Evolutionary conservation across 345 rosid species (phyloP).

Genomic region (Murraya paniculata): DNA sequence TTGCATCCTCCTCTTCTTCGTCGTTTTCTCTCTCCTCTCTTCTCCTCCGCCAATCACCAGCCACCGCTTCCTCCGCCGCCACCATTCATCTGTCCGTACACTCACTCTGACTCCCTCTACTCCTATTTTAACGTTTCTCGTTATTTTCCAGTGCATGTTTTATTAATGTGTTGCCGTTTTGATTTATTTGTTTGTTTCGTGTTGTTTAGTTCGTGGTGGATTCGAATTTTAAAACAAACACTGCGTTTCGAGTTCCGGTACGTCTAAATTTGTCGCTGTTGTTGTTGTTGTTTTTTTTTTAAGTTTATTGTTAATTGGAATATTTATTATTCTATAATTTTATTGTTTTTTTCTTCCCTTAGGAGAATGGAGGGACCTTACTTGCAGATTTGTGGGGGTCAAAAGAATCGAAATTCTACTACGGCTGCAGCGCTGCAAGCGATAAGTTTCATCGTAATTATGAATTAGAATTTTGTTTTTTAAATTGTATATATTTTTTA

Average conservation of each 20-base stretch:
- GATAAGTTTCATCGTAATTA: constrained; percentile 48
- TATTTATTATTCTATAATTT: constrained; percentile 6
- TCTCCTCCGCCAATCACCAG: constrained; percentile 46
- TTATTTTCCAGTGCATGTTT: background rate
- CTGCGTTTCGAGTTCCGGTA: constrained; percentile 60
- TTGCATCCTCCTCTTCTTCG: constrained; percentile 55
- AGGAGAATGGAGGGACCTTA: constrained; percentile 50
- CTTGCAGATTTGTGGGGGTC: constrained; percentile 71
- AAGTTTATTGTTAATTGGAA: background rate
- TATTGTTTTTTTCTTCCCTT: background rate
- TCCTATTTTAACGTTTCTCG: background rate
- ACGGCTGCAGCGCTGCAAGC: constrained; percentile 78
- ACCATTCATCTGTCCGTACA: constrained; percentile 22
- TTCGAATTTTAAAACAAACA: constrained; percentile 17
- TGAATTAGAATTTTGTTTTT: background rate
- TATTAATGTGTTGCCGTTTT: background rate
- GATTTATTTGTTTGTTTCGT: background rate
- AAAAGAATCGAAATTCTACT: constrained; percentile 50
- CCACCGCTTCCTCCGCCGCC: constrained; percentile 26
- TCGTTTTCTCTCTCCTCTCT: constrained; percentile 40
- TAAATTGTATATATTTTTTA: background rate
- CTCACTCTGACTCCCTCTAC: background rate
- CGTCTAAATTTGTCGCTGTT: background rate
- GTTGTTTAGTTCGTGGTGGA: constrained; percentile 28
- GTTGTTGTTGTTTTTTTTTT: too few relatives aligned